Conservation (phyloP, 495 filamentous ascomycete species). For the Aspergillus affinis region DNA sequence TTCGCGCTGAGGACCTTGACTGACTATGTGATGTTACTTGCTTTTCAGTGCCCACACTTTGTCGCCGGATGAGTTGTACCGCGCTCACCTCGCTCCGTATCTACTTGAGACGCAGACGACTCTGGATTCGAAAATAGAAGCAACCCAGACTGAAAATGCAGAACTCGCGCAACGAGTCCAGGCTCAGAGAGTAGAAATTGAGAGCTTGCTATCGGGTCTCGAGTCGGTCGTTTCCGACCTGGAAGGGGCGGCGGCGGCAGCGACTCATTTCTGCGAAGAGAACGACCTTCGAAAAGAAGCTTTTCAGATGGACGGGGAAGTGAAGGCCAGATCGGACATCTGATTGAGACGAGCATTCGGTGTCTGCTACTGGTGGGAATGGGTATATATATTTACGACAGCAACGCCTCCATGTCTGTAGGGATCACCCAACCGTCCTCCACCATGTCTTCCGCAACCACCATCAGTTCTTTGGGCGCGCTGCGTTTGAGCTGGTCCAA, state of each 20-base stretch:
- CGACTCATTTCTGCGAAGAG: slow-evolving; percentile 40
- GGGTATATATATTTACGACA: slow-evolving; percentile 30
- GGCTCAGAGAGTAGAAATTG: slow-evolving; percentile 72
- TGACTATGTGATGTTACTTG: not conserved
- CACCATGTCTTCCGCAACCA: slow-evolving; percentile 48
- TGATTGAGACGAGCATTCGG: slow-evolving; percentile 5
- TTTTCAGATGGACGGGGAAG: slow-evolving; percentile 43
- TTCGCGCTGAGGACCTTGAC: not conserved
- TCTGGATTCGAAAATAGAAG: slow-evolving; percentile 60
- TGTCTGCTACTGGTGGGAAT: not conserved
- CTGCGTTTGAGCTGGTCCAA: slow-evolving; percentile 36
- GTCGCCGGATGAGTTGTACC: slow-evolving; percentile 62
- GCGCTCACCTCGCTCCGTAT: slow-evolving; percentile 70
- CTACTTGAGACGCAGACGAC: slow-evolving; percentile 58
- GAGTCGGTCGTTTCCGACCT: slow-evolving; percentile 70
- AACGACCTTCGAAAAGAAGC: slow-evolving; percentile 44
- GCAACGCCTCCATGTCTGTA: slow-evolving; percentile 34
- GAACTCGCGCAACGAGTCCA: slow-evolving; percentile 60
- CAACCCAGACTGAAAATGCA: slow-evolving; percentile 63
- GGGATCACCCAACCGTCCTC: slow-evolving; percentile 48
- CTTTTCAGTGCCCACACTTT: slow-evolving; percentile 68
- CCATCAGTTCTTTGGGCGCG: slow-evolving; percentile 31
- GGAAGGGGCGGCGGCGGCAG: slow-evolving; percentile 58
- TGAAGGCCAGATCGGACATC: slow-evolving; percentile 30
- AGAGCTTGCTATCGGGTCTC: slow-evolving; percentile 60